These are phyloP conservation scores for Barbatosphaeria neglecta DNA, from an alignment of 495 filamentous ascomycete genomes.

Conservation along the genomic window DNA sequence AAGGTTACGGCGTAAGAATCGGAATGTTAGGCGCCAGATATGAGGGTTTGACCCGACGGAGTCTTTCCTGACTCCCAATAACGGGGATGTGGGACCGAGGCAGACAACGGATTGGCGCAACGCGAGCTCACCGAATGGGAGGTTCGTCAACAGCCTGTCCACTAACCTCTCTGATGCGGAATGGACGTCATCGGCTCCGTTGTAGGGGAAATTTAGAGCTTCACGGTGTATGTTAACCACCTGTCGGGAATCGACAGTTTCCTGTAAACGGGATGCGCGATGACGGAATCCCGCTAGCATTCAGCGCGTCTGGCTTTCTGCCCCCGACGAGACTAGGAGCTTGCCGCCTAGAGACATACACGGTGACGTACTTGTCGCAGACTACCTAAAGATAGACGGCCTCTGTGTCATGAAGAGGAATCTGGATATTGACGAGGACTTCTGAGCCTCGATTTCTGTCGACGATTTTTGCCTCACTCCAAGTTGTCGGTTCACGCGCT, in stretches of 20 bases:
- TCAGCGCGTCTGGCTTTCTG: no score
- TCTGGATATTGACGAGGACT: conserved; percentile 55
- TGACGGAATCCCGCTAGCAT: no score
- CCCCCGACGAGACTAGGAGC: conserved; percentile 69
- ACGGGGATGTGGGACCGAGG: neutral
- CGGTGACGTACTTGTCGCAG: no score
- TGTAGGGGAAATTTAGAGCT: no score
- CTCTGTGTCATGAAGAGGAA: conserved; percentile 56
- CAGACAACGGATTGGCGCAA: neutral
- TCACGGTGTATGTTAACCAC: no score
- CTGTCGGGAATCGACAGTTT: no score
- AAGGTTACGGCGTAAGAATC: conserved; percentile 48
- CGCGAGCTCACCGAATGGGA: no score
- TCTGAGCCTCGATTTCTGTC: conserved; percentile 53
- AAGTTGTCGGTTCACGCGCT: conserved; percentile 65
- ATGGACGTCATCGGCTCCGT: no score
- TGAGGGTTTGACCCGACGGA: neutral
- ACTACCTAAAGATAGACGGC: no score
- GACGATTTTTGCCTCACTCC: conserved; percentile 56
- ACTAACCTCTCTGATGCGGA: neutral
- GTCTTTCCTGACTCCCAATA: neutral
- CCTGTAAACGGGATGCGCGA: no score
- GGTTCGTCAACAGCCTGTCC: no score
- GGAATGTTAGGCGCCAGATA: neutral
- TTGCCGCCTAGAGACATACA: conserved; percentile 64